These are phyloP conservation scores for Brassica balearica DNA, from an alignment of 441 rosid species.

Conservation along the genomic window DNA sequence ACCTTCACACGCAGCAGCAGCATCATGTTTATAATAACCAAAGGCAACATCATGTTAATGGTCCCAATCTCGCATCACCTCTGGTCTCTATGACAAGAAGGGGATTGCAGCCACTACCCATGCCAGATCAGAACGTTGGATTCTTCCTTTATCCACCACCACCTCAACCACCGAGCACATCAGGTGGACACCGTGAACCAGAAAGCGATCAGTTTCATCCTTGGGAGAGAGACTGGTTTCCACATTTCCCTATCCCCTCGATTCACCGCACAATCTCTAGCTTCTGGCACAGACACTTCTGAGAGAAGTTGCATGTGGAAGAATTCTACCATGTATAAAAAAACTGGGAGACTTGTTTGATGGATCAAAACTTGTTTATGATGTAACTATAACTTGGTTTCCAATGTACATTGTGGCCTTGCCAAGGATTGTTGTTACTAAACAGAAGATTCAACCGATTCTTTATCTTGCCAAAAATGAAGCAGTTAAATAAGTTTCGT, in stretches of 20 bases:
- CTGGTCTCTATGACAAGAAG: conserved; percentile 37
- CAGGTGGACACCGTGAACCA: conserved; percentile 37
- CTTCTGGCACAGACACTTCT: conserved; percentile 45
- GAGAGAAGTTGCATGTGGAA: conserved; percentile 25
- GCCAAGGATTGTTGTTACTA: conserved; percentile 6
- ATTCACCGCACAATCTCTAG: conserved; percentile 37
- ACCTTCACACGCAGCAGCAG: conserved; percentile 47
- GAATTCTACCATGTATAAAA: conserved; percentile 37
- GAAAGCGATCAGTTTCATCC: conserved; percentile 34
- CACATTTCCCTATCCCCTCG: conserved; percentile 45
- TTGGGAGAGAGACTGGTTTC: conserved; percentile 47
- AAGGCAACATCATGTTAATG: conserved; percentile 39
- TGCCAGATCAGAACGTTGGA: conserved; percentile 40
- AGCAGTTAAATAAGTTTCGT: conserved; percentile 2
- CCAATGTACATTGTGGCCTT: conserved; percentile 41
- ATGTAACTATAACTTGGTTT: conserved; percentile 40
- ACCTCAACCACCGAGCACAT: conserved; percentile 22
- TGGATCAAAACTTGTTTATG: conserved; percentile 38
- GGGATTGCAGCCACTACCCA: conserved; percentile 23
- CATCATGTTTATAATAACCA: conserved; percentile 58
- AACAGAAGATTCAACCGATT: background rate
- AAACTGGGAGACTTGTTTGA: conserved; percentile 38
- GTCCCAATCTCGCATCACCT: conserved; percentile 28
- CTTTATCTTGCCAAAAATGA: background rate
- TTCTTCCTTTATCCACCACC: conserved; percentile 43